Percentiles rank a stretch among this genome's conserved stretches.
These are phyloP conservation scores for Bassia scoparia DNA, from an alignment of 148 eudicot genomes.

Conservation along the genomic window DNA sequence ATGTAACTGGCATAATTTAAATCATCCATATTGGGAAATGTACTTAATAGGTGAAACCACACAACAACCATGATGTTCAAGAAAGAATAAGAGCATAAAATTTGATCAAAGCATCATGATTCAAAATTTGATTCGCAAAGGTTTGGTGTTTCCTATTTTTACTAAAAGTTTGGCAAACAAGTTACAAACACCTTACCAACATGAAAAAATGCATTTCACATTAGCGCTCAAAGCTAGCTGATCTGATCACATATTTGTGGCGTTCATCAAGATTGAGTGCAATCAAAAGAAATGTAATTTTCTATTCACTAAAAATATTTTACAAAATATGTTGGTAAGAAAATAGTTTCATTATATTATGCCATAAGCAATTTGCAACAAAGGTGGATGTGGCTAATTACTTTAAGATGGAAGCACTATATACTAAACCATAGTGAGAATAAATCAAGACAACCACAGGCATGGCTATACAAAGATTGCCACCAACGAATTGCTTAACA, in stretches of 20 bases:
- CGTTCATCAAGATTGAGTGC: background rate
- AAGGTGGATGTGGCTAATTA: background rate
- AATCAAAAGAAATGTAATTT: background rate
- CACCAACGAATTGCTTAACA: no score
- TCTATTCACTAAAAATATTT: no score
- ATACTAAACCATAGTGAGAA: background rate
- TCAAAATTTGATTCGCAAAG: background rate
- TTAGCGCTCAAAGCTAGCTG: background rate
- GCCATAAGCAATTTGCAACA: background rate
- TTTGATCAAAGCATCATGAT: background rate
- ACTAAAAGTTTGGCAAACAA: background rate
- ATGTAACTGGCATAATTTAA: background rate
- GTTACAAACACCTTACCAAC: background rate
- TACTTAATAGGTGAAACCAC: background rate
- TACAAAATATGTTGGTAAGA: background rate
- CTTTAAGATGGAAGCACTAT: background rate
- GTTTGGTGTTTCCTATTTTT: background rate
- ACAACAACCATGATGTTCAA: background rate
- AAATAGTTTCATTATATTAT: no score
- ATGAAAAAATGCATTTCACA: background rate
- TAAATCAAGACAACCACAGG: background rate
- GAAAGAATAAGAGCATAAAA: conserved; percentile 7
- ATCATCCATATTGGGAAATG: background rate
- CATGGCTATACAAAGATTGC: background rate
- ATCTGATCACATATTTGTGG: background rate